phyloP scores from a whole-genome alignment of 148 eudicot species.

The Tetragonia tetragonoides region DNA sequence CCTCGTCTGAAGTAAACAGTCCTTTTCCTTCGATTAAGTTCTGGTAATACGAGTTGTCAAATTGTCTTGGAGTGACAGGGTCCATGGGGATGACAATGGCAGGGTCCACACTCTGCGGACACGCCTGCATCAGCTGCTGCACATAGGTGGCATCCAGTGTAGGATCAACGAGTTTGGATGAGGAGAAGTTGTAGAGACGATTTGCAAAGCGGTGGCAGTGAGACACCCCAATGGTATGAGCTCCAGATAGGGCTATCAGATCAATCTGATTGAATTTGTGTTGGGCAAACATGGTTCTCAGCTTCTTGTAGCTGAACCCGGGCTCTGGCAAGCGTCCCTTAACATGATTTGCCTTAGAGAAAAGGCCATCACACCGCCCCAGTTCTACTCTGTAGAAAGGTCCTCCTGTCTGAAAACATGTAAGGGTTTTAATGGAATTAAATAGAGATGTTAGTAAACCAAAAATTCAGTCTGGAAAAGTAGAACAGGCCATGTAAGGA shows the following conservation, averaged over 20 bases:
- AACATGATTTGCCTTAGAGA: slow-evolving; percentile 42
- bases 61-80: slow-evolving; percentile 42
- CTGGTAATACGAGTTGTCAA: slow-evolving; percentile 56
- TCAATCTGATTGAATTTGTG: slow-evolving; percentile 37
- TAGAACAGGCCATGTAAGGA: not conserved
- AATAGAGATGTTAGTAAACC: not conserved
- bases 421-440: not conserved
- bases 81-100: slow-evolving; percentile 41
- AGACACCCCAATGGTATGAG: slow-evolving; percentile 57
- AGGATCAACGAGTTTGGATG: slow-evolving; percentile 42
- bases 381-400: slow-evolving; percentile 43
- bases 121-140: slow-evolving; percentile 40
- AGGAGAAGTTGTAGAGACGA: slow-evolving; percentile 54
- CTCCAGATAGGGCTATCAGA: slow-evolving; percentile 51
- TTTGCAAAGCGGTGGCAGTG: slow-evolving; percentile 54
- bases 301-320: slow-evolving; percentile 28
- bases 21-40: slow-evolving; percentile 59
- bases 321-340: slow-evolving; percentile 41
- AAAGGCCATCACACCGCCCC: slow-evolving; percentile 51
- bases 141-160: slow-evolving; percentile 44
- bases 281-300: slow-evolving; percentile 38
- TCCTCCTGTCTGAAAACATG: slow-evolving; percentile 40
- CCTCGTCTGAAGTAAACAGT: slow-evolving; percentile 56
- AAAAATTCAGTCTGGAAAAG: not conserved
- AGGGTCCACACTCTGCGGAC: slow-evolving; percentile 48